Evolutionary conservation across 352 stramenopile species (phyloP).

Genomic region (Pythium guiyangense): DNA sequence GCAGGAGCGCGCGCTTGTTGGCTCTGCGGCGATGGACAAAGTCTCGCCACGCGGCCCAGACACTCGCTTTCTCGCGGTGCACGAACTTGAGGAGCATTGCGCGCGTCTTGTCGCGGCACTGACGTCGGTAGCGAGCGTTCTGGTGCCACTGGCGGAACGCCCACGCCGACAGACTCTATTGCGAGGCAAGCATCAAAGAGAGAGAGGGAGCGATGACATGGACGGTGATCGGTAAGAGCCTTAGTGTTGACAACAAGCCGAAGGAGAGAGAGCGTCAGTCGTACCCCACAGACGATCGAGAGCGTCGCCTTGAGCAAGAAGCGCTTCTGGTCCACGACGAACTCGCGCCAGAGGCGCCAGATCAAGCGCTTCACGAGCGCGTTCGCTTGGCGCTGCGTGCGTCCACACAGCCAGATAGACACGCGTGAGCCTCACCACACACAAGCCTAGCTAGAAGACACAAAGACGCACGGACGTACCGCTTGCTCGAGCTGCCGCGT

Average conservation of each 20-base stretch:
- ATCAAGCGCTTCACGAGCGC: slow-evolving; percentile 33
- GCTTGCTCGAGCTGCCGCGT: slow-evolving; percentile 36
- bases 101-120: slow-evolving; percentile 43
- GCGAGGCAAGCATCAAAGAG: neutral
- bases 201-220: neutral
- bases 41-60: slow-evolving; percentile 54
- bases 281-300: slow-evolving; percentile 64
- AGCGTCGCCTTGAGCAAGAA: slow-evolving; percentile 68
- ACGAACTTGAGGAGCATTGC: slow-evolving; percentile 47
- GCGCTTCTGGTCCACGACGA: slow-evolving; percentile 49
- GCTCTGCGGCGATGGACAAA: slow-evolving; percentile 49
- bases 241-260: no score
- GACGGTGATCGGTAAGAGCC: no score
- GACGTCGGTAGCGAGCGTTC: slow-evolving; percentile 25
- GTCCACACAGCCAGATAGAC: neutral
- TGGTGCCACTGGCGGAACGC: slow-evolving; percentile 64
- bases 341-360: slow-evolving; percentile 44
- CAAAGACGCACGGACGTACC: slow-evolving; percentile 22
- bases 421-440: no score
- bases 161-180: slow-evolving; percentile 59
- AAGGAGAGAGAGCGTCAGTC: slow-evolving; percentile 1
- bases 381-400: slow-evolving; percentile 40
- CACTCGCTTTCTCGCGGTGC: slow-evolving; percentile 39
- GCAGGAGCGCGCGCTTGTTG: slow-evolving; percentile 50
- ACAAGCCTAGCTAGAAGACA: neutral